These are phyloP conservation scores for Saturnispora zaruensis DNA, from an alignment of 805 yeast species.

Conservation along the genomic window DNA sequence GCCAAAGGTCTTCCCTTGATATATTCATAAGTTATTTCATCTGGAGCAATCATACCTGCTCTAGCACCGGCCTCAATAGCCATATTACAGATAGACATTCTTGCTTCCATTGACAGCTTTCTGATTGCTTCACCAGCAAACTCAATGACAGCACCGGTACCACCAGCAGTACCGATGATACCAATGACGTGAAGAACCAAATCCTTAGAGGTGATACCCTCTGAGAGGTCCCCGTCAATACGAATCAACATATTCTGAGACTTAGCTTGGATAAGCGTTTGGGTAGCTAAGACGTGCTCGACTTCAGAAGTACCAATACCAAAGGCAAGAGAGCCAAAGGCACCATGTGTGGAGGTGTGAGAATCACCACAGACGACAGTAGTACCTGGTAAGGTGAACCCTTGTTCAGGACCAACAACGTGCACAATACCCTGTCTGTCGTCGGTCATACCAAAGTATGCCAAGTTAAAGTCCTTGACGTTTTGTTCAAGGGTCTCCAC, in stretches of 20 bases:
- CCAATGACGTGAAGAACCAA: slow-evolving; percentile 91
- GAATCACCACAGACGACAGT: slow-evolving; percentile 99
- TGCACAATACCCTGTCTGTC: slow-evolving; percentile 97
- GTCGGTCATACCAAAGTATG: slow-evolving; percentile 93
- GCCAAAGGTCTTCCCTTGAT: slow-evolving; percentile 91
- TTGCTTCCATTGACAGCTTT: slow-evolving; percentile 87
- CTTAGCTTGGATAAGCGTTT: slow-evolving; percentile 88
- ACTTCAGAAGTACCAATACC: slow-evolving; percentile 99
- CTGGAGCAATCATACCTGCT: slow-evolving; percentile 99
- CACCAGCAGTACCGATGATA: slow-evolving; percentile 98
- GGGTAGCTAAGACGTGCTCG: slow-evolving; percentile 97
- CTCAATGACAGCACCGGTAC: slow-evolving; percentile 95
- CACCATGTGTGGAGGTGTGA: slow-evolving; percentile 98
- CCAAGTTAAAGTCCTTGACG: slow-evolving; percentile 80
- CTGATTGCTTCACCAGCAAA: slow-evolving; percentile 94
- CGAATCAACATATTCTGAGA: slow-evolving; percentile 91
- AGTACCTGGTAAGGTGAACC: slow-evolving; percentile 96
- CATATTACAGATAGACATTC: slow-evolving; percentile 99
- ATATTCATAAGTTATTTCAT: slow-evolving; percentile 79
- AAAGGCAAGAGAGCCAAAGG: slow-evolving; percentile 93
- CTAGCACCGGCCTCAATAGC: slow-evolving; percentile 98
- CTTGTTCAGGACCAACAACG: slow-evolving; percentile 98
- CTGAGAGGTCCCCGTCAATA: slow-evolving; percentile 73
- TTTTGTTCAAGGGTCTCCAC: slow-evolving; percentile 88
- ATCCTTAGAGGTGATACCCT: slow-evolving; percentile 95